phyloP scores from a whole-genome alignment of 202 grass and related monocot genomes.

The Setaria viridis region DNA sequence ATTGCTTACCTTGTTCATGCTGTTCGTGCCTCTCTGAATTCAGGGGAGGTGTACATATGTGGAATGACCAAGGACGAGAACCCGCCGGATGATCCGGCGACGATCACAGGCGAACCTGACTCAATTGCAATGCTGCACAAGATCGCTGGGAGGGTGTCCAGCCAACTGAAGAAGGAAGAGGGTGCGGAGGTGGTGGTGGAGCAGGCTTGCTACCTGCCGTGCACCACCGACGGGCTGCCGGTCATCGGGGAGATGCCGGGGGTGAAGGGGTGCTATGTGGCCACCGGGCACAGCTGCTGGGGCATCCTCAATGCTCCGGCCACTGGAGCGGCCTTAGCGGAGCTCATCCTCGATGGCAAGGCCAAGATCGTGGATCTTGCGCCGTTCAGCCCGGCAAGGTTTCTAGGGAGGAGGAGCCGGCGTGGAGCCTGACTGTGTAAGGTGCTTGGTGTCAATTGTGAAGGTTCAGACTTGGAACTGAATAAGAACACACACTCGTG shows the following conservation, averaged over 20 bases:
- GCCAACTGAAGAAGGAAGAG: conserved; percentile 68
- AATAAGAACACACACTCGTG: conserved; percentile 35
- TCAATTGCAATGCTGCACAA: conserved; percentile 90
- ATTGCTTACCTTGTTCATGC: neutral
- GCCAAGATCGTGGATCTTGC: conserved; percentile 64
- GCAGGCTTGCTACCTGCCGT: conserved; percentile 91
- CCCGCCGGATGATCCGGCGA: conserved; percentile 67
- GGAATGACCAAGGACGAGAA: conserved; percentile 74
- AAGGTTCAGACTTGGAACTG: conserved; percentile 17
- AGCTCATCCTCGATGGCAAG: conserved; percentile 82
- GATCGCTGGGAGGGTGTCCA: conserved; percentile 75
- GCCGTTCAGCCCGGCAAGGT: conserved; percentile 70
- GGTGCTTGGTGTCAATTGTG: neutral
- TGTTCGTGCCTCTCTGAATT: neutral
- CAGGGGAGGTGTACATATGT: conserved; percentile 94
- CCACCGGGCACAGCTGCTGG: conserved; percentile 91
- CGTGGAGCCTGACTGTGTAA: conserved; percentile 28
- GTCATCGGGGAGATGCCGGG: conserved; percentile 83
- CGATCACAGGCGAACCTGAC: conserved; percentile 61
- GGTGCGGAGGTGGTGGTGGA: conserved; percentile 65
- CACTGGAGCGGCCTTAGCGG: conserved; percentile 72
- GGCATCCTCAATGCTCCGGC: conserved; percentile 84
- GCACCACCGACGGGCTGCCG: conserved; percentile 74
- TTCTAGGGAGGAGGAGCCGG: conserved; percentile 51
- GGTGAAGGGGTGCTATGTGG: conserved; percentile 77